phyloP scores from a whole-genome alignment of 768 basidiomycete genomes.

The Leucosporidium scottii region DNA sequence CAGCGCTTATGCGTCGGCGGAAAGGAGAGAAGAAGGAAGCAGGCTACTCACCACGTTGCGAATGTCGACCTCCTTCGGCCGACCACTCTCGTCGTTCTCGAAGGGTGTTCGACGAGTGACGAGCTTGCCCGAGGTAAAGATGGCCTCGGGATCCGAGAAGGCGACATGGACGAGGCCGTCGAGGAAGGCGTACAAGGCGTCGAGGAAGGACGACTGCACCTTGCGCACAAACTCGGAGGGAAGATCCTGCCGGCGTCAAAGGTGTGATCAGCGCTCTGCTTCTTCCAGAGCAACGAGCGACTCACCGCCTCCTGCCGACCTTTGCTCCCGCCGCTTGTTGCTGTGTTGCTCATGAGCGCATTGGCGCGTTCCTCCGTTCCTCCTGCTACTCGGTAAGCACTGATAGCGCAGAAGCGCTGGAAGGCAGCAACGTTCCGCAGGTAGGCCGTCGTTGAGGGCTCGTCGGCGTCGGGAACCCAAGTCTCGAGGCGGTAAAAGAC shows the following conservation, averaged over 20 bases:
- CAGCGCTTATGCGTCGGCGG: not conserved
- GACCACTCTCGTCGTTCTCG: conserved; percentile 9
- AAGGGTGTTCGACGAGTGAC: conserved; percentile 1
- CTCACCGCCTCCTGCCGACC: conserved; percentile 1
- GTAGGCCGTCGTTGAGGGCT: conserved; percentile 64
- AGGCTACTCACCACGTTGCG: conserved; percentile 25
- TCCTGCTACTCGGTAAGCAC: conserved; percentile 72
- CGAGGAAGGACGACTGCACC: conserved; percentile 77
- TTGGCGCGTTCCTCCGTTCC: conserved; percentile 54
- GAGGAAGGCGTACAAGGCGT: conserved; percentile 73
- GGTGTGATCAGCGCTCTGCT: no score
- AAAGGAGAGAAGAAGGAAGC: not conserved
- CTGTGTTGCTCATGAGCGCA: conserved; percentile 44
- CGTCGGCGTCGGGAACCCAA: conserved; percentile 63
- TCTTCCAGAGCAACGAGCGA: no score
- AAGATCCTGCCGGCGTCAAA: conserved; percentile 42
- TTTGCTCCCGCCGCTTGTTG: not conserved
- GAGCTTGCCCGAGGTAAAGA: conserved; percentile 3
- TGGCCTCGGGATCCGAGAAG: conserved; percentile 44
- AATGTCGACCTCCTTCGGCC: conserved; percentile 32
- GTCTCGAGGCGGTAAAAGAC: conserved; percentile 75
- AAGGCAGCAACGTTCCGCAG: conserved; percentile 70
- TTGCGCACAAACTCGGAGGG: conserved; percentile 60
- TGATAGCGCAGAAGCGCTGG: conserved; percentile 67
- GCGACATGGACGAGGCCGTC: conserved; percentile 78